A percentile compares a stretch with the other conserved stretches of the same genome.
Evolutionary conservation across 495 filamentous ascomycete species (phyloP).

Genomic region (Bacidia gigantensis): DNA sequence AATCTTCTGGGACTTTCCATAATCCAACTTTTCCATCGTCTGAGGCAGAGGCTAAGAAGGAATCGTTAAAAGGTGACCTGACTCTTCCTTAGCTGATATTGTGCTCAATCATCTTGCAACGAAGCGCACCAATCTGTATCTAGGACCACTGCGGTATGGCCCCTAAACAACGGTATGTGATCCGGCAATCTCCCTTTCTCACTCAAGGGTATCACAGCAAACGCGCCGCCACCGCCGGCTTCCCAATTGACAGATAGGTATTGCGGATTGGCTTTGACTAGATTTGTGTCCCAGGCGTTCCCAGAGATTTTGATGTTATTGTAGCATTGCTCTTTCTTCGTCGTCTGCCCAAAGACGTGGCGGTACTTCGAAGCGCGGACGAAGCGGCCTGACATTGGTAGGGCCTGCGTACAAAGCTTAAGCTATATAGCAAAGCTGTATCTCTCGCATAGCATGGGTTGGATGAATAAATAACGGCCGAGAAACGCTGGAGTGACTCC

Average conservation of each 20-base stretch:
- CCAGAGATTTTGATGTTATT: slow-evolving; percentile 88
- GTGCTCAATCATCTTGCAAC: neutral
- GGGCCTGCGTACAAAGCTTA: no score
- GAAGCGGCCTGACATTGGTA: slow-evolving; percentile 83
- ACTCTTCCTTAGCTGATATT: slow-evolving; percentile 18
- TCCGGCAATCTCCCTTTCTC: slow-evolving; percentile 85
- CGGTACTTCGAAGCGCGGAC: slow-evolving; percentile 98
- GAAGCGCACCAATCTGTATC: slow-evolving; percentile 87
- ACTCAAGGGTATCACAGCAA: slow-evolving; percentile 84
- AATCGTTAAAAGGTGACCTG: slow-evolving; percentile 93
- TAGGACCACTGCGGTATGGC: slow-evolving; percentile 86
- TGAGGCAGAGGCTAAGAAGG: slow-evolving; percentile 79
- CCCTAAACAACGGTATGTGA: slow-evolving; percentile 84
- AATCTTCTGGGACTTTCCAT: slow-evolving; percentile 85
- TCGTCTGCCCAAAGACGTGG: slow-evolving; percentile 92
- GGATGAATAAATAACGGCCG: no score
- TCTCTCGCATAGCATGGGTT: no score
- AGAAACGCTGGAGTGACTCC: no score
- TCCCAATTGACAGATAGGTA: slow-evolving; percentile 98
- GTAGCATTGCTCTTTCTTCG: slow-evolving; percentile 90
- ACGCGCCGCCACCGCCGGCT: slow-evolving; percentile 88
- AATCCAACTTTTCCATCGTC: slow-evolving; percentile 84
- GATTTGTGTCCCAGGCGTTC: slow-evolving; percentile 98
- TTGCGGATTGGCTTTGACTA: slow-evolving; percentile 93
- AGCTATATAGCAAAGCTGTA: no score